Percentiles rank a stretch among this genome's conserved stretches.
phyloP scores from a whole-genome alignment of 768 basidiomycete species.

The Pleurotus cornucopiae region DNA sequence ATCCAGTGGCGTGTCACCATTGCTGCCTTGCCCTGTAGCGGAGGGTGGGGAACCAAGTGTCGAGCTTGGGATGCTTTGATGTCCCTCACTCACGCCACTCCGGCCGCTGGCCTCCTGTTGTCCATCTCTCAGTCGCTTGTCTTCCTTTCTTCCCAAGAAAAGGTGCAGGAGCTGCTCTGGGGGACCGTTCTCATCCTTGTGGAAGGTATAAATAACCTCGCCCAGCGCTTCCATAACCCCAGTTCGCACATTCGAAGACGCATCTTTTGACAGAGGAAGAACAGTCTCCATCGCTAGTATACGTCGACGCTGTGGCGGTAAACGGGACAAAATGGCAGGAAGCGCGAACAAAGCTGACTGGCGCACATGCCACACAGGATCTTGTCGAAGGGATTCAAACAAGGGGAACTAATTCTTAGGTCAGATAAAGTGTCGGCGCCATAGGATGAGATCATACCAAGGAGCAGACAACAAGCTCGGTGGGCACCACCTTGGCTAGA shows the following conservation, averaged over 20 bases:
- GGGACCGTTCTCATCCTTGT: slow-evolving; percentile 56
- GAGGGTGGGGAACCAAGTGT: slow-evolving; percentile 12
- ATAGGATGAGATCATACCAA: slow-evolving; percentile 40
- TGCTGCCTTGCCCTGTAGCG: slow-evolving; percentile 1
- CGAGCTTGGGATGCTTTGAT: slow-evolving; percentile 8
- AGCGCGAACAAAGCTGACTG: slow-evolving; percentile 85
- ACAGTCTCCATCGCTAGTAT: slow-evolving; percentile 65
- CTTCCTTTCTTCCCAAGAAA: slow-evolving; percentile 64
- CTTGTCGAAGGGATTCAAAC: slow-evolving; percentile 65
- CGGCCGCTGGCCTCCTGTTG: slow-evolving; percentile 22
- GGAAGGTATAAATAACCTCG: slow-evolving; percentile 84
- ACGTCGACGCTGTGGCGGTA: slow-evolving; percentile 54
- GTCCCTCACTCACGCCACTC: not conserved
- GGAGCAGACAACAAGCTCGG: slow-evolving; percentile 60
- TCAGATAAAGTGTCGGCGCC: slow-evolving; percentile 6
- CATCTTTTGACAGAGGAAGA: slow-evolving; percentile 58
- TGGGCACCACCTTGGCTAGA: slow-evolving; percentile 82
- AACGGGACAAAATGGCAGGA: slow-evolving; percentile 70
- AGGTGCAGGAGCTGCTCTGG: slow-evolving; percentile 71
- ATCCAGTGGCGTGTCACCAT: not conserved
- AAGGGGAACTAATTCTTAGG: slow-evolving; percentile 61
- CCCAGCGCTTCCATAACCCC: slow-evolving; percentile 85
- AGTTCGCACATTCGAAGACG: slow-evolving; percentile 62
- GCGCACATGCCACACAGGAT: slow-evolving; percentile 77
- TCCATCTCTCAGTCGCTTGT: slow-evolving; percentile 33